Conservation (phyloP, 495 filamentous ascomycete genomes). For the Rhizodiscina lignyota region DNA sequence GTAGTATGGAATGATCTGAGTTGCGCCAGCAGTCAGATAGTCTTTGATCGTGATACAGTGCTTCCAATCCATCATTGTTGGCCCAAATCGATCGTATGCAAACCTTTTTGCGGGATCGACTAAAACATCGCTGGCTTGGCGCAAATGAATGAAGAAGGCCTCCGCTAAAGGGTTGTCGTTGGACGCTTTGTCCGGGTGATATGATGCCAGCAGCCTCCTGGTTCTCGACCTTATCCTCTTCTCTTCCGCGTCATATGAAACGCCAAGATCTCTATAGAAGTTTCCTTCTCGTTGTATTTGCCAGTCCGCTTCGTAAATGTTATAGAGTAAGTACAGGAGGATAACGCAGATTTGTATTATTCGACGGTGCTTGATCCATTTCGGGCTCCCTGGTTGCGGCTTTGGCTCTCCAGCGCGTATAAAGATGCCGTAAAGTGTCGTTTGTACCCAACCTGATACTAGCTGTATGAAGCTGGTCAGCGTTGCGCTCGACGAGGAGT, state of each 20-base stretch:
- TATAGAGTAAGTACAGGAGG: slow-evolving; percentile 72
- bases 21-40: slow-evolving; percentile 48
- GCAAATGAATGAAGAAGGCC: slow-evolving; percentile 63
- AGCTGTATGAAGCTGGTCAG: slow-evolving; percentile 30
- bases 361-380: slow-evolving; percentile 54
- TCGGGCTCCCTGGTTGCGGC: slow-evolving; percentile 54
- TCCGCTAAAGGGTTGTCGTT: slow-evolving; percentile 27
- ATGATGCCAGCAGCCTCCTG: slow-evolving; percentile 41
- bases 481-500: background rate
- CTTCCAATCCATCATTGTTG: slow-evolving; percentile 50
- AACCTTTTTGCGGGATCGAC: slow-evolving; percentile 63
- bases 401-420: slow-evolving; percentile 81
- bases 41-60: slow-evolving; percentile 56
- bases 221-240: slow-evolving; percentile 70
- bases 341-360: slow-evolving; percentile 73
- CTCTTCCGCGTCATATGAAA: slow-evolving; percentile 52
- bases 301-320: slow-evolving; percentile 83
- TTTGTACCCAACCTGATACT: slow-evolving; percentile 62
- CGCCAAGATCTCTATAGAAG: slow-evolving; percentile 61
- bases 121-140: slow-evolving; percentile 70
- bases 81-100: slow-evolving; percentile 87
- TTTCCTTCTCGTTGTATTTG: slow-evolving; percentile 49
- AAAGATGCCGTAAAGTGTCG: slow-evolving; percentile 71
- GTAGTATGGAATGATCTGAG: slow-evolving; percentile 48
- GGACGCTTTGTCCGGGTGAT: slow-evolving; percentile 76